phyloP scores from a whole-genome alignment of 2,329 filamentous ascomycete species.

The Fusarium euwallaceae region DNA sequence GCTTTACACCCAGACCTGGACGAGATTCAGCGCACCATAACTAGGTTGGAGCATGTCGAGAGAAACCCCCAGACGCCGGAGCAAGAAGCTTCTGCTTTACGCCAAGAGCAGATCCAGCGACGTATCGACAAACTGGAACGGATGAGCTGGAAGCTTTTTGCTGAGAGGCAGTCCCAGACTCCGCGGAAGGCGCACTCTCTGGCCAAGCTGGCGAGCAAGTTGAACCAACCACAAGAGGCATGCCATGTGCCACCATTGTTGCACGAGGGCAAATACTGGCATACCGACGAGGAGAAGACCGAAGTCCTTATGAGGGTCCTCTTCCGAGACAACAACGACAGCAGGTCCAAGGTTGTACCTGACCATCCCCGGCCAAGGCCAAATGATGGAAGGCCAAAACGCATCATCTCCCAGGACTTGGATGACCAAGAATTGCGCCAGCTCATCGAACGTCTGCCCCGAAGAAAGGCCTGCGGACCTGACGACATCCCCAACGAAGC shows the following conservation, averaged over 20 bases:
- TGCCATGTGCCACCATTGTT: neutral
- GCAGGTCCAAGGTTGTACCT: neutral
- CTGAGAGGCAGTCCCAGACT: neutral
- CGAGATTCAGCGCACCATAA: neutral
- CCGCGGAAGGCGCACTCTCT: neutral
- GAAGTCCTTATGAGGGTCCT: neutral
- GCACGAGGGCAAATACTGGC: neutral
- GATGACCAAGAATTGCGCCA: neutral
- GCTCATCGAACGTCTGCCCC: neutral
- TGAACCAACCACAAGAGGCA: neutral
- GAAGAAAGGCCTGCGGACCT: conserved; percentile 7
- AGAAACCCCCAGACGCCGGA: neutral
- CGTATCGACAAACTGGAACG: neutral
- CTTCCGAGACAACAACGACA: conserved; percentile 1
- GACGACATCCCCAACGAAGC: conserved; percentile 19
- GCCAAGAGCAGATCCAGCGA: neutral
- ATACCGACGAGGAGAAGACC: neutral
- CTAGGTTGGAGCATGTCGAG: neutral
- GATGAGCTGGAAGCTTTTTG: neutral
- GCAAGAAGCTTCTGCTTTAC: neutral
- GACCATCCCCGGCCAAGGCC: neutral
- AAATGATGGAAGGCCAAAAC: neutral
- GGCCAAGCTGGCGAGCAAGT: neutral
- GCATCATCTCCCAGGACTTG: neutral
- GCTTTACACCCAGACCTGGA: neutral